phyloP scores from a whole-genome alignment of 1,284 basidiomycete species.

The Microbotryomycetes sp. region DNA sequence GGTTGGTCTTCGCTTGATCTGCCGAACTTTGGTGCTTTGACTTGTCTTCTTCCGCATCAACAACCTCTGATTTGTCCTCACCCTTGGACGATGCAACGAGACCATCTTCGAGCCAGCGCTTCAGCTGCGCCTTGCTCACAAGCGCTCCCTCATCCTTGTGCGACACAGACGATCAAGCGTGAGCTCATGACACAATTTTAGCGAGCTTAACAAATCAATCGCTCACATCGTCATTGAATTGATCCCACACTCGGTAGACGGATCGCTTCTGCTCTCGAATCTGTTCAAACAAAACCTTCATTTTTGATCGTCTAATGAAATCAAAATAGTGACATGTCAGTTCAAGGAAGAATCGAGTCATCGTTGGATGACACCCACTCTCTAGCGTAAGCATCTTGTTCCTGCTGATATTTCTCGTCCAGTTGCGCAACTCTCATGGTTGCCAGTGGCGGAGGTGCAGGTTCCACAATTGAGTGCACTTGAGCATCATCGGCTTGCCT shows the following conservation, averaged over 20 bases:
- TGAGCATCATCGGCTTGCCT: background rate
- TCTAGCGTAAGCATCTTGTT: slow-evolving; percentile 36
- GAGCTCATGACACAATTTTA: too few relatives aligned
- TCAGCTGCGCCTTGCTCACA: slow-evolving; percentile 55
- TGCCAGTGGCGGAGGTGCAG: slow-evolving; percentile 53
- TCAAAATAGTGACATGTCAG: background rate
- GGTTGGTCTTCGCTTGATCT: background rate
- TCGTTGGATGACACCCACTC: too few relatives aligned
- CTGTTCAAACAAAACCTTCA: slow-evolving; percentile 47
- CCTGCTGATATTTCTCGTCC: slow-evolving; percentile 53
- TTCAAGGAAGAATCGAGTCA: background rate
- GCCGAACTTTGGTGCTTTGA: background rate
- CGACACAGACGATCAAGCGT: too few relatives aligned
- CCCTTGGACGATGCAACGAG: slow-evolving; percentile 4
- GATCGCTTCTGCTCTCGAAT: slow-evolving; percentile 53
- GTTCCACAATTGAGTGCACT: background rate
- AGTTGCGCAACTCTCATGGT: slow-evolving; percentile 52
- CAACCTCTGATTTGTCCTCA: too few relatives aligned
- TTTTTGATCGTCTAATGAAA: background rate
- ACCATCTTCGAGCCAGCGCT: slow-evolving; percentile 51
- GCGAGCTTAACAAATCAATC: background rate
- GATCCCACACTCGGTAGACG: slow-evolving; percentile 60
- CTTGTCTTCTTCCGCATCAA: background rate
- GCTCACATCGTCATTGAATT: slow-evolving; percentile 51
- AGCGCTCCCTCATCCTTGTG: slow-evolving; percentile 55